These are phyloP conservation scores for Phanerodontia chrysosporium DNA, from an alignment of 768 basidiomycete species.

Conservation along the genomic window DNA sequence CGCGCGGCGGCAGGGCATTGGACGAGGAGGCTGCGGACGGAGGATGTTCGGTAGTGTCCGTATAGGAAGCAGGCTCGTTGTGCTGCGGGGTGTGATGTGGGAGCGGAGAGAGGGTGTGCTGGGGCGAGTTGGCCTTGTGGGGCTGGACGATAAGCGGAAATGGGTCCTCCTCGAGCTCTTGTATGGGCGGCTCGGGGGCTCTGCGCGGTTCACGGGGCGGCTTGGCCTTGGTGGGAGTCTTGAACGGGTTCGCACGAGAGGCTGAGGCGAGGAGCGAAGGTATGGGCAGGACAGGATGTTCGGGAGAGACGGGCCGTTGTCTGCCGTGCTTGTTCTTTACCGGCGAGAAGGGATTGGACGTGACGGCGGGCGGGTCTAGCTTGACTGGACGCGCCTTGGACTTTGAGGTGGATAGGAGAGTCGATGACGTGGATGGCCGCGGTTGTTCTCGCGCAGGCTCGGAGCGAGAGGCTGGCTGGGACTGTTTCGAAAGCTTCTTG, in stretches of 20 bases:
- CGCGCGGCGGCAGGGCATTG: slow-evolving; percentile 21
- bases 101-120: not conserved
- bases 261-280: slow-evolving; percentile 15
- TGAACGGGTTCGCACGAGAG: slow-evolving; percentile 39
- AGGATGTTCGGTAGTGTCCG: slow-evolving; percentile 10
- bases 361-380: slow-evolving; percentile 46
- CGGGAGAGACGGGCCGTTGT: slow-evolving; percentile 18
- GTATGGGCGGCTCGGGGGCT: slow-evolving; percentile 24
- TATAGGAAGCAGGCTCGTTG: not conserved
- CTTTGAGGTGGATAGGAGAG: slow-evolving; percentile 24
- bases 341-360: slow-evolving; percentile 79
- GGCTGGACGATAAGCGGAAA: slow-evolving; percentile 32
- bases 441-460: slow-evolving; percentile 27
- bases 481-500: slow-evolving; percentile 55
- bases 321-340: slow-evolving; percentile 57
- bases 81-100: slow-evolving; percentile 1
- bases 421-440: slow-evolving; percentile 30
- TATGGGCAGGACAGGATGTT: slow-evolving; percentile 1
- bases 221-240: slow-evolving; percentile 34
- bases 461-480: not conserved
- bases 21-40: slow-evolving; percentile 10
- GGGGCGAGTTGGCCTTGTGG: not conserved
- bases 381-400: slow-evolving; percentile 45
- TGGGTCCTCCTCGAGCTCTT: slow-evolving; percentile 26
- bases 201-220: slow-evolving; percentile 17